A percentile compares a stretch with the other conserved stretches of the same genome.
phyloP scores from a whole-genome alignment of 176 grass and related monocot genomes.

The Paspalum vaginatum region DNA sequence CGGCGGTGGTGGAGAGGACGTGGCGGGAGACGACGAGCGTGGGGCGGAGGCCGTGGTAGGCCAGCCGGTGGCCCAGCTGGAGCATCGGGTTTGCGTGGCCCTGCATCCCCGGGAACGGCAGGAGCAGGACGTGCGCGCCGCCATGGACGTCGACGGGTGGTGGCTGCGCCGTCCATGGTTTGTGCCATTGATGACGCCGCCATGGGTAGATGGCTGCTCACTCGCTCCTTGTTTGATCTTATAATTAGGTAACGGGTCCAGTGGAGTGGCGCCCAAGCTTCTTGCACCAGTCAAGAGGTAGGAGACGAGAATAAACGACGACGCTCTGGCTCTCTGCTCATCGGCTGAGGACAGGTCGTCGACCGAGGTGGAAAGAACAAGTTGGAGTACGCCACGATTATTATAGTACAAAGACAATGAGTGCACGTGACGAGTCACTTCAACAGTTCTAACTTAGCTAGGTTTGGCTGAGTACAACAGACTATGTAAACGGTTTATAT shows the following conservation, averaged over 20 bases:
- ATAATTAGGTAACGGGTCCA: background rate
- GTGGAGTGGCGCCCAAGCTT: background rate
- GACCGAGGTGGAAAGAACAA: too few species aligned
- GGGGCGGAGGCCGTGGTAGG: constrained; percentile 19
- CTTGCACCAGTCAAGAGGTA: background rate
- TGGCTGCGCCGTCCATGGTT: background rate
- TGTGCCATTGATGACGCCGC: too few species aligned
- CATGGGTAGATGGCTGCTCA: background rate
- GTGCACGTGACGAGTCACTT: too few species aligned
- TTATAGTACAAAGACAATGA: too few species aligned
- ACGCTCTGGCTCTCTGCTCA: too few species aligned
- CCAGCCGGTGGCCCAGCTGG: constrained; percentile 9
- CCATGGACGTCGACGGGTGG: background rate
- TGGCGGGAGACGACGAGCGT: constrained; percentile 3
- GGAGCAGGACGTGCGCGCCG: background rate
- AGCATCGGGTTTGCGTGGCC: constrained; percentile 21
- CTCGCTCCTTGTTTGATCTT: background rate
- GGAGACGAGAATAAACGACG: background rate
- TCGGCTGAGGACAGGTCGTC: too few species aligned
- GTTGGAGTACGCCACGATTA: too few species aligned
- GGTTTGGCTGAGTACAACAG: too few species aligned
- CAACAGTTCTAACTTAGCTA: too few species aligned
- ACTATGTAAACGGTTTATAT: too few species aligned
- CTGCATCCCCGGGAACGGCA: background rate
- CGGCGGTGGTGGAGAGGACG: background rate